Evolutionary conservation across 495 filamentous ascomycete species (phyloP).

Genomic region (Aspergillus avenaceus): DNA sequence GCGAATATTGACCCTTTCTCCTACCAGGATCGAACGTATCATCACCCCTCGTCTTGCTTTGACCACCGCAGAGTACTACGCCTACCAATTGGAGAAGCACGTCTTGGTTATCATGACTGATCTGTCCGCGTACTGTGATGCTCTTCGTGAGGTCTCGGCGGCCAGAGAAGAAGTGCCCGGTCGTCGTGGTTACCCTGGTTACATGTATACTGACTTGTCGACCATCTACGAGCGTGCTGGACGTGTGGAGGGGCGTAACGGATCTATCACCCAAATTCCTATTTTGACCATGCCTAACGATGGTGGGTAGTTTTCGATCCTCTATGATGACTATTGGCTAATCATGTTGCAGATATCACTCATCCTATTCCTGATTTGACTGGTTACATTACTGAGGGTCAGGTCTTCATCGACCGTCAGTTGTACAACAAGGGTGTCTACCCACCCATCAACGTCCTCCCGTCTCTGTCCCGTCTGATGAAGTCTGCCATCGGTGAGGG

Average conservation of each 20-base stretch:
- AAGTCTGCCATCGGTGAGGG: constrained; percentile 98
- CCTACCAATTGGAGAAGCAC: constrained; percentile 99
- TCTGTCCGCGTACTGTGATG: constrained; percentile 96
- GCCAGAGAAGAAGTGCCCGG: constrained; percentile 99
- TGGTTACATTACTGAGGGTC: constrained; percentile 97
- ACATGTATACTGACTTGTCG: constrained; percentile 99
- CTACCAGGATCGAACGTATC: constrained; percentile 97
- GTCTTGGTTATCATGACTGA: constrained; percentile 98
- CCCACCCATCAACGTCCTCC: constrained; percentile 98
- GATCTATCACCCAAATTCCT: constrained; percentile 98
- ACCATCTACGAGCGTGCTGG: constrained; percentile 99
- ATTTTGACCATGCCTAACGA: constrained; percentile 99
- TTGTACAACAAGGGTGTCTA: constrained; percentile 95
- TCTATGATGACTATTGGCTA: constrained; percentile 10
- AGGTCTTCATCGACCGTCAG: constrained; percentile 96
- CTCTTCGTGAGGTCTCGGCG: constrained; percentile 95
- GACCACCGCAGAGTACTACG: constrained; percentile 99
- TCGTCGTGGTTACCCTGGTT: constrained; percentile 99
- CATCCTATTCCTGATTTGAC: constrained; percentile 99
- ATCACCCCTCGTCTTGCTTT: constrained; percentile 98
- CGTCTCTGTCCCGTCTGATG: constrained; percentile 98
- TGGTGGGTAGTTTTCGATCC: constrained; percentile 39
- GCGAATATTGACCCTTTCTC: too few relatives aligned
- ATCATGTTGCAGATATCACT: constrained; percentile 69
- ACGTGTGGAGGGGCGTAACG: constrained; percentile 94